A percentile compares a stretch with the other conserved stretches of the same genome.
Conservation (phyloP, 148 eudicot species). For the Camellia granthamiana region DNA sequence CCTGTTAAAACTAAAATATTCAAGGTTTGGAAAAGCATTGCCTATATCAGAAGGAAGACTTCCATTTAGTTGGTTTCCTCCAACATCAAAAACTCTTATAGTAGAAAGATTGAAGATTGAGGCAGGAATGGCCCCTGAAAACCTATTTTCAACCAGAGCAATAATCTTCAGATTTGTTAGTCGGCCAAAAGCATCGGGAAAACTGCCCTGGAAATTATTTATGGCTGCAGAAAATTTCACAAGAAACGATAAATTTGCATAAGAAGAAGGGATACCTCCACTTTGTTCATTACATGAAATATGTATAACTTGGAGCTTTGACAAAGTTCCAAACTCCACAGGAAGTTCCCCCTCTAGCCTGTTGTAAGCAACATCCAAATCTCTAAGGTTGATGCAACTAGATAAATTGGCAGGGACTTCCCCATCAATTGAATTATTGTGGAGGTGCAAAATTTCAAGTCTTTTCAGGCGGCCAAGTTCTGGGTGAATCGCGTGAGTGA, state of each 20-base stretch:
- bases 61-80: not conserved
- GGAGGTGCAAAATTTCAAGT: not conserved
- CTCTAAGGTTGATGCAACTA: slow-evolving; percentile 13
- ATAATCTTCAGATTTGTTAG: not conserved
- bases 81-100: not conserved
- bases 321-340: slow-evolving; percentile 18
- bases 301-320: not conserved
- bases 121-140: not conserved
- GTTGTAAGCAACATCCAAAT: too few species aligned
- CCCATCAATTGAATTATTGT: slow-evolving; percentile 6
- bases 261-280: not conserved
- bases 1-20: not conserved
- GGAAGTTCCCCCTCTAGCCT: too few species aligned
- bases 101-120: not conserved
- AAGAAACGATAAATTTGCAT: not conserved
- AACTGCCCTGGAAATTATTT: not conserved
- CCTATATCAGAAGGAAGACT: not conserved
- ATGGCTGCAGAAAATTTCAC: not conserved
- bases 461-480: slow-evolving; percentile 7
- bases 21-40: not conserved
- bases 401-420: not conserved
- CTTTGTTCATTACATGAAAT: not conserved
- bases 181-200: too few species aligned
- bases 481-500: not conserved
- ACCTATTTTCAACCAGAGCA: not conserved